Percentiles rank a stretch among this genome's conserved stretches.
Evolutionary conservation across 257 asterid genomes (phyloP).

Genomic region (Lithospermum erythrorhizon): DNA sequence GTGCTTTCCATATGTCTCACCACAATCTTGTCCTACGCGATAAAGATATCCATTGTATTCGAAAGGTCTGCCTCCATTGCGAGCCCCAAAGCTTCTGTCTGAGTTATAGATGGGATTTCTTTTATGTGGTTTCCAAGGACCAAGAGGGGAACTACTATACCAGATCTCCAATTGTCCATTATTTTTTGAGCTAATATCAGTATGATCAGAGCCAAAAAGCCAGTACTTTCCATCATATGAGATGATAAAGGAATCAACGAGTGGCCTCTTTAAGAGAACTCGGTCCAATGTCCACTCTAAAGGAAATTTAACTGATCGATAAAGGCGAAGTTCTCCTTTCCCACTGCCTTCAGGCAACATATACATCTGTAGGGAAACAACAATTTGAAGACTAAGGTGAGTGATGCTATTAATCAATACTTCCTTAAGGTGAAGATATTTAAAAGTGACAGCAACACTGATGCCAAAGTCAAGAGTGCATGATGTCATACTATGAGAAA

Average conservation of each 20-base stretch:
- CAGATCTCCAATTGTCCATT: slow-evolving; percentile 89
- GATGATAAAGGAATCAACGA: slow-evolving; percentile 68
- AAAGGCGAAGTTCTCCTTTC: slow-evolving; percentile 91
- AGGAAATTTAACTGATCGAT: slow-evolving; percentile 74
- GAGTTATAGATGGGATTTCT: slow-evolving; percentile 71
- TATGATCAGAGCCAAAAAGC: slow-evolving; percentile 93
- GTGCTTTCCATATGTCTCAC: slow-evolving; percentile 63
- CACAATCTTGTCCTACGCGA: slow-evolving; percentile 89
- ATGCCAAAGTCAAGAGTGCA: too few relatives aligned
- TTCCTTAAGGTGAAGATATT: too few relatives aligned
- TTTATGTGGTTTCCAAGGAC: slow-evolving; percentile 90
- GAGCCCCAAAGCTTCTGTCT: slow-evolving; percentile 71
- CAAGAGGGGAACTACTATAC: slow-evolving; percentile 72
- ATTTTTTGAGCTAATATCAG: slow-evolving; percentile 51
- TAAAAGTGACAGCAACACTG: too few relatives aligned
- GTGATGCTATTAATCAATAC: not conserved
- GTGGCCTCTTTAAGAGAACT: slow-evolving; percentile 55
- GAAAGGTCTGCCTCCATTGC: slow-evolving; percentile 95
- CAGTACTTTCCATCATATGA: slow-evolving; percentile 65
- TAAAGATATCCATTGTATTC: slow-evolving; percentile 51
- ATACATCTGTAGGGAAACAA: slow-evolving; percentile 44
- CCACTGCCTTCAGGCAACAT: slow-evolving; percentile 93
- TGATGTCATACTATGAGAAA: too few relatives aligned
- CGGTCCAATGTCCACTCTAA: slow-evolving; percentile 62
- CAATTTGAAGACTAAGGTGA: slow-evolving; percentile 1